Evolutionary conservation across 768 basidiomycete genomes (phyloP).

Genomic region (Tulasnella sp.): DNA sequence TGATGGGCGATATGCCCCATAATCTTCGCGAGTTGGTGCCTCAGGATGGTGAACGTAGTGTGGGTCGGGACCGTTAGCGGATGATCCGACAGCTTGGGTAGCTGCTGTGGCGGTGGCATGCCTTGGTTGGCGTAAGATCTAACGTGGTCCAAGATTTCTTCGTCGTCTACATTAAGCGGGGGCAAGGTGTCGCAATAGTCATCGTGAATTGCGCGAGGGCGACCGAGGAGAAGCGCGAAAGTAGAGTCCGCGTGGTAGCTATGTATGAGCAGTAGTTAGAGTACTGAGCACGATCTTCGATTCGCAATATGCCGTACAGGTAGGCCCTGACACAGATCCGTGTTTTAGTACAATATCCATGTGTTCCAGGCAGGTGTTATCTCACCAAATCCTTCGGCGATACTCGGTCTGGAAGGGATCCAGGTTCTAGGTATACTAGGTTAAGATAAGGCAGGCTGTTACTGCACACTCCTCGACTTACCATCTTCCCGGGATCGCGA

Average conservation of each 20-base stretch:
- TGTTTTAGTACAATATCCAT: conserved; percentile 8
- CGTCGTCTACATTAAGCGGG: conserved; percentile 63
- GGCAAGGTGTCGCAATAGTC: conserved; percentile 76
- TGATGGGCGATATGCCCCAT: conserved; percentile 89
- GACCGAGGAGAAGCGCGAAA: conserved; percentile 82
- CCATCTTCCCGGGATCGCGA: conserved; percentile 77
- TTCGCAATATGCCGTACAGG: conserved; percentile 21
- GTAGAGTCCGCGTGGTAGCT: conserved; percentile 91
- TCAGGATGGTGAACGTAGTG: conserved; percentile 82
- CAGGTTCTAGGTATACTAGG: conserved; percentile 45
- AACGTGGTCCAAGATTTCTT: conserved; percentile 22
- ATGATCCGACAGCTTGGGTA: conserved; percentile 23
- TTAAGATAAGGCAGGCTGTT: not conserved
- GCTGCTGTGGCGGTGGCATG: conserved; percentile 41
- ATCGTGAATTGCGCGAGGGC: conserved; percentile 74
- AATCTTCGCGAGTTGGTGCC: conserved; percentile 72
- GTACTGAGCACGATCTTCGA: not conserved
- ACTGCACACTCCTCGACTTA: conserved; percentile 32
- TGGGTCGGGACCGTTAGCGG: conserved; percentile 56
- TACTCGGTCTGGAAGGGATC: conserved; percentile 76
- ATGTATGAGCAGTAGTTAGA: conserved; percentile 24
- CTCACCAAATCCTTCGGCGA: conserved; percentile 78
- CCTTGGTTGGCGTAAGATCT: conserved; percentile 25
- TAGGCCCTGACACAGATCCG: conserved; percentile 52
- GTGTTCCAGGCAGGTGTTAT: not conserved